phyloP scores from a whole-genome alignment of 495 filamentous ascomycete species.

The Aspergillus bertholletiae region DNA sequence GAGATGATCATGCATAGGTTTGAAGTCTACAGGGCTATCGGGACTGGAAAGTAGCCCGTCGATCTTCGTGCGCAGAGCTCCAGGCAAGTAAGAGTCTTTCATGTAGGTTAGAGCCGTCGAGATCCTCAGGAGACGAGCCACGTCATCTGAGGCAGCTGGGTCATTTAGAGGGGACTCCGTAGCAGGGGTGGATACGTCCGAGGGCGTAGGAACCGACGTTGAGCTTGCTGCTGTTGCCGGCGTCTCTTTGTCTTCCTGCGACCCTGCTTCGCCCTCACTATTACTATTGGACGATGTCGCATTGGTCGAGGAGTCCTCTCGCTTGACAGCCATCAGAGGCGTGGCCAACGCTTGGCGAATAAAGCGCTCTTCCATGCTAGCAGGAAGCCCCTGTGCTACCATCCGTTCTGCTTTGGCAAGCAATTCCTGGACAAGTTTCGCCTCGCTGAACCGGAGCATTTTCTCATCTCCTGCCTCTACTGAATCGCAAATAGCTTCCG shows the following conservation, averaged over 20 bases:
- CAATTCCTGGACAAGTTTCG: slow-evolving; percentile 65
- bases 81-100: slow-evolving; percentile 64
- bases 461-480: slow-evolving; percentile 77
- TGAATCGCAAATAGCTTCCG: slow-evolving; percentile 68
- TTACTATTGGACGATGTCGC: slow-evolving; percentile 8
- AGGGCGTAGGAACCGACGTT: slow-evolving; percentile 31
- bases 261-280: slow-evolving; percentile 21
- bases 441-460: slow-evolving; percentile 72
- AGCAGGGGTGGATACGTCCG: slow-evolving; percentile 39
- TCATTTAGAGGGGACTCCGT: slow-evolving; percentile 33
- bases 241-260: slow-evolving; percentile 28
- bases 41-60: slow-evolving; percentile 43
- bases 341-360: slow-evolving; percentile 70
- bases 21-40: slow-evolving; percentile 60
- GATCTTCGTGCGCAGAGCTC: slow-evolving; percentile 45
- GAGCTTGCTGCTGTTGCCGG: slow-evolving; percentile 35
- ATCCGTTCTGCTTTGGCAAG: slow-evolving; percentile 69
- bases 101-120: slow-evolving; percentile 76
- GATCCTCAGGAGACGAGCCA: slow-evolving; percentile 64
- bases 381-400: slow-evolving; percentile 60
- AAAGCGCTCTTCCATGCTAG: slow-evolving; percentile 83
- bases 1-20: slow-evolving; percentile 64
- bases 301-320: slow-evolving; percentile 33
- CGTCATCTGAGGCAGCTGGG: slow-evolving; percentile 36
- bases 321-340: slow-evolving; percentile 63